A percentile compares a stretch with the other conserved stretches of the same genome.
Evolutionary conservation across 345 rosid genomes (phyloP).

Genomic region (Moricandia arvensis): DNA sequence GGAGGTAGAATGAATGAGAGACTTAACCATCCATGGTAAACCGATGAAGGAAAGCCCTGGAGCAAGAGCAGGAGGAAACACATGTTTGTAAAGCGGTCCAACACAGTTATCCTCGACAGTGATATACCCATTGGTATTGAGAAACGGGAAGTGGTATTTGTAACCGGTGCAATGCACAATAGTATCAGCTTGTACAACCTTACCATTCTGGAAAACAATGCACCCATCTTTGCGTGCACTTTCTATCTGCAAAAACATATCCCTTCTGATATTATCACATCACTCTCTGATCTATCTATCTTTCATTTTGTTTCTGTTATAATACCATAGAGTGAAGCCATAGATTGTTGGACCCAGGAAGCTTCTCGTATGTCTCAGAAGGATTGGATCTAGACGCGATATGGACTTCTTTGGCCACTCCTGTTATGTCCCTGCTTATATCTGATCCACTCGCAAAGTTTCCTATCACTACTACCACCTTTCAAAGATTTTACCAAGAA

Average conservation of each 20-base stretch:
- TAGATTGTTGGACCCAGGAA: slow-evolving; percentile 52
- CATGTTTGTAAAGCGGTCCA: slow-evolving; percentile 78
- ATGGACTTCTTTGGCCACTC: slow-evolving; percentile 80
- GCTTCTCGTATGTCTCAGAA: slow-evolving; percentile 44
- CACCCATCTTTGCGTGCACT: slow-evolving; percentile 58
- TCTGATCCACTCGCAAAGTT: slow-evolving; percentile 63
- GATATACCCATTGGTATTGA: slow-evolving; percentile 61
- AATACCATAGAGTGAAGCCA: slow-evolving; percentile 84
- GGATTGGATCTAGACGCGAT: slow-evolving; percentile 59
- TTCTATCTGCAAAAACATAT: slow-evolving; percentile 56
- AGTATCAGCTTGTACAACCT: slow-evolving; percentile 47
- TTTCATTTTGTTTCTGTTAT: neutral
- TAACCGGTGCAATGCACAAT: slow-evolving; percentile 91
- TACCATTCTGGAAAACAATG: slow-evolving; percentile 57
- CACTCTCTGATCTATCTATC: neutral
- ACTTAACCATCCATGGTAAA: slow-evolving; percentile 69
- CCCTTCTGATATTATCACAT: neutral
- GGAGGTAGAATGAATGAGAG: slow-evolving; percentile 4
- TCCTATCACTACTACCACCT: slow-evolving; percentile 77
- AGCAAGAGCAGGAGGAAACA: slow-evolving; percentile 70
- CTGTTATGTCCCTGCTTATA: slow-evolving; percentile 62
- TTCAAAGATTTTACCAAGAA: slow-evolving; percentile 7
- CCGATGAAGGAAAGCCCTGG: slow-evolving; percentile 86
- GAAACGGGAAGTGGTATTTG: slow-evolving; percentile 82
- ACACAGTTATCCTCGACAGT: slow-evolving; percentile 77